Evolutionary conservation across 2,329 filamentous ascomycete species (phyloP), one percentile per base, ranked within the genome.

Genomic region (Penicillium aurantiogriseum): DNA sequence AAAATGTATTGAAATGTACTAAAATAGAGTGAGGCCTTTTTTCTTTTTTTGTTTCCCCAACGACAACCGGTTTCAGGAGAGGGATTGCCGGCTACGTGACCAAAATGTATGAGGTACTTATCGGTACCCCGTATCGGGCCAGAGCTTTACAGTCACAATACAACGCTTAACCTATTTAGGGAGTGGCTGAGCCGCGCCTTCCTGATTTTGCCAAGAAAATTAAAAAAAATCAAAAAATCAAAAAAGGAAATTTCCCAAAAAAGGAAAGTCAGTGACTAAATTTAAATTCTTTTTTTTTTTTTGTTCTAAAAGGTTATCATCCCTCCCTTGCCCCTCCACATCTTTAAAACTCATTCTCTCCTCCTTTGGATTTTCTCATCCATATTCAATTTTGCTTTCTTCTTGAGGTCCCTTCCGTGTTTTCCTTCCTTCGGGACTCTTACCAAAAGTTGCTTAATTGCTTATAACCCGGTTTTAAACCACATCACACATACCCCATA

Each of bases 301-400:
- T 11, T 11, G 8, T 29, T 31, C 4, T 11, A 4, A 23, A 35
- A n/a, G 21, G 45, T 47, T 59, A 63, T 59, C 57, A 54, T 59
- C 56, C 61, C 57, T 62, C 59, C 40, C 59, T 58, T 61, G 45
- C 58, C 59, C 60, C 63, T 67, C 60, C 64, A 59, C 61, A 65
- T 61, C 63, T 62, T 68, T 58, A 66, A 67, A 64, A 64, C 60
- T 61, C 62, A 56, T 56, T 58, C 62, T 64, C 60, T 60, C 58
- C 58, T 52, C 58, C 61, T 61, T 66, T 57, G 61, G 65, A 65
- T 60, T 64, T 60, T 49, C 45, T 49, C 58, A 59, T 63, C 62
- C 63, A 64, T 58, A 47, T 54, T 35, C 33, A 39, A 53, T 48
- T 49, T 49, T 29, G 35, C 43, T 60, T 57, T 58, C 43, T 58